Conservation (phyloP, 257 asterid species). For the Nicotiana paniculata region DNA sequence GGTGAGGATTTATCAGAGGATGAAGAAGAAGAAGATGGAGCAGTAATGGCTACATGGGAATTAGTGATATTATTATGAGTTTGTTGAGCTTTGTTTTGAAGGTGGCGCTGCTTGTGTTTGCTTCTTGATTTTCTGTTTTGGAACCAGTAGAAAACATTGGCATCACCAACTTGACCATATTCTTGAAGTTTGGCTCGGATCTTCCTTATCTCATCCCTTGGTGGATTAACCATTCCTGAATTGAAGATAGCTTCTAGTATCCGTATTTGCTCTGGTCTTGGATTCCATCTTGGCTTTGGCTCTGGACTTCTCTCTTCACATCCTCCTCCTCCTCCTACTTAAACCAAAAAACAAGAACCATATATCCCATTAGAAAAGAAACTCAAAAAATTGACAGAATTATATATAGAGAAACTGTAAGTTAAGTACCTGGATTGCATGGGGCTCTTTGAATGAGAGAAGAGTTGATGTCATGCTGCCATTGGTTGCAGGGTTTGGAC, state of each 20-base stretch:
- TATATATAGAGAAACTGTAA: no score
- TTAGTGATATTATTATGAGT: conserved; percentile 9
- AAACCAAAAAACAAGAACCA: neutral
- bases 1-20: conserved; percentile 60
- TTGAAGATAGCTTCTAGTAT: conserved; percentile 85
- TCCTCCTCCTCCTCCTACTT: conserved; percentile 11
- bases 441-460: conserved; percentile 29
- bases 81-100: conserved; percentile 31
- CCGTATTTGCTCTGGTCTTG: conserved; percentile 84
- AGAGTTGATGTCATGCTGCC: conserved; percentile 63
- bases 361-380: neutral
- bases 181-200: conserved; percentile 85
- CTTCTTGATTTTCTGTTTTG: conserved; percentile 92
- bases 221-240: conserved; percentile 96
- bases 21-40: conserved; percentile 39
- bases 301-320: conserved; percentile 80
- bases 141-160: conserved; percentile 97
- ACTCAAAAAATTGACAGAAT: no score
- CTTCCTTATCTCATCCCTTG: conserved; percentile 76
- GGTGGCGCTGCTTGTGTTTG: conserved; percentile 79
- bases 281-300: conserved; percentile 98
- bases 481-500: conserved; percentile 59
- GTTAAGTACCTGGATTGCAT: conserved; percentile 25
- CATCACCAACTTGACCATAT: conserved; percentile 92
- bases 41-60: neutral